Conservation (phyloP, 2,329 filamentous ascomycete species). For the Pseudofabraea citricarpa region DNA sequence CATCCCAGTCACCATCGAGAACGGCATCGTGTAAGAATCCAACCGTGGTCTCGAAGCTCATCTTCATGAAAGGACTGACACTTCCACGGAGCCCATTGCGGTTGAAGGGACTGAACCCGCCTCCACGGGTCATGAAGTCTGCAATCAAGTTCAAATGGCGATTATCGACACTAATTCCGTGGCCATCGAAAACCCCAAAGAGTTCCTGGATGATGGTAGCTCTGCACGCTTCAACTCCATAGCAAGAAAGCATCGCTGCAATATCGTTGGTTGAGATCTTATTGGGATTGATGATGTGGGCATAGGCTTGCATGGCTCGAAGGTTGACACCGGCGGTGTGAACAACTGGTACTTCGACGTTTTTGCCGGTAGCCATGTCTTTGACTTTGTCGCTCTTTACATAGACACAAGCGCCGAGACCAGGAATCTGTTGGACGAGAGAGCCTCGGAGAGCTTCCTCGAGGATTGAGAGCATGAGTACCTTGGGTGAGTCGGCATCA, state of each 20-base stretch:
- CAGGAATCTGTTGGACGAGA: slow-evolving; percentile 80
- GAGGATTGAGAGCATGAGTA: slow-evolving; percentile 88
- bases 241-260: slow-evolving; percentile 73
- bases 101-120: slow-evolving; percentile 87
- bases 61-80: slow-evolving; percentile 92
- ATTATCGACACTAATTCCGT: slow-evolving; percentile 89
- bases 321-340: slow-evolving; percentile 85
- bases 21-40: slow-evolving; percentile 91
- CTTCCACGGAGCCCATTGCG: slow-evolving; percentile 82
- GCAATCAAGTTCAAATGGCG: slow-evolving; percentile 93
- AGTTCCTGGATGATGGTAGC: slow-evolving; percentile 84
- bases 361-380: slow-evolving; percentile 42
- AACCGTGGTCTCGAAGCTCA: slow-evolving; percentile 98
- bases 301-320: slow-evolving; percentile 82
- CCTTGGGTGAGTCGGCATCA: slow-evolving; percentile 73
- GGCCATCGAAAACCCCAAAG: slow-evolving; percentile 76
- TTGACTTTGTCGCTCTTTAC: slow-evolving; percentile 53
- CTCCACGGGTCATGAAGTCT: slow-evolving; percentile 95
- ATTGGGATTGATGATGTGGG: slow-evolving; percentile 81
- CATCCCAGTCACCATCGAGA: slow-evolving; percentile 84
- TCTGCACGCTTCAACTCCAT: slow-evolving; percentile 91
- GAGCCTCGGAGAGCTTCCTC: slow-evolving; percentile 74
- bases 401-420: slow-evolving; percentile 67
- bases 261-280: slow-evolving; percentile 90
- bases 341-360: slow-evolving; percentile 51